Conservation (phyloP, 1,284 basidiomycete genomes). For the Marasmius sp. region DNA sequence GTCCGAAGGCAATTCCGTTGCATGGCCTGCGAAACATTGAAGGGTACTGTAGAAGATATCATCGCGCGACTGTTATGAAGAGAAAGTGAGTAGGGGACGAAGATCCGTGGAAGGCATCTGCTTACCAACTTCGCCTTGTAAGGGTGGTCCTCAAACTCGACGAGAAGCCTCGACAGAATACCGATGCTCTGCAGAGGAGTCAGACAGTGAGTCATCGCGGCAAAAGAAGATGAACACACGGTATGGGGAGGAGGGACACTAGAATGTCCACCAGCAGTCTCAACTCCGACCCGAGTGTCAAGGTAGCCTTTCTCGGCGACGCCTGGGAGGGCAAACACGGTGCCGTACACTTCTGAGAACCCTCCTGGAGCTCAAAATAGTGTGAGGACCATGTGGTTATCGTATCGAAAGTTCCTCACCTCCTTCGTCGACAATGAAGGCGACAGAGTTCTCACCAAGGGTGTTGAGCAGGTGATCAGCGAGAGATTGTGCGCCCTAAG, state of each 20-base stretch:
- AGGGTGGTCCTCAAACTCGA: conserved; percentile 43
- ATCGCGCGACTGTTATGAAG: conserved; percentile 18
- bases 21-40: conserved; percentile 33
- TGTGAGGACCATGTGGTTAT: neutral
- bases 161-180: conserved; percentile 41
- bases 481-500: conserved; percentile 42
- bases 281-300: conserved; percentile 43
- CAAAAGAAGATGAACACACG: conserved; percentile 16
- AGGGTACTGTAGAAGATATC: conserved; percentile 26
- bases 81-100: neutral
- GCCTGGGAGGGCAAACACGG: conserved; percentile 40
- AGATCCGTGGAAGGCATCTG: neutral
- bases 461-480: conserved; percentile 37
- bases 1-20: conserved; percentile 28
- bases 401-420: conserved; percentile 16
- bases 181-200: conserved; percentile 41
- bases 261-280: conserved; percentile 54
- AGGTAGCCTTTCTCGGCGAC: conserved; percentile 59
- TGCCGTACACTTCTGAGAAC: conserved; percentile 21
- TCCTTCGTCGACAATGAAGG: conserved; percentile 47
- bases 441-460: conserved; percentile 49
- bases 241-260: conserved; percentile 47
- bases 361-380: conserved; percentile 18
- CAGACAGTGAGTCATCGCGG: neutral
- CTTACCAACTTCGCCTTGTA: conserved; percentile 27